These are phyloP conservation scores for Arthrobotrys sphaeroides DNA, from an alignment of 2,329 filamentous ascomycete genomes.

Conservation along the genomic window DNA sequence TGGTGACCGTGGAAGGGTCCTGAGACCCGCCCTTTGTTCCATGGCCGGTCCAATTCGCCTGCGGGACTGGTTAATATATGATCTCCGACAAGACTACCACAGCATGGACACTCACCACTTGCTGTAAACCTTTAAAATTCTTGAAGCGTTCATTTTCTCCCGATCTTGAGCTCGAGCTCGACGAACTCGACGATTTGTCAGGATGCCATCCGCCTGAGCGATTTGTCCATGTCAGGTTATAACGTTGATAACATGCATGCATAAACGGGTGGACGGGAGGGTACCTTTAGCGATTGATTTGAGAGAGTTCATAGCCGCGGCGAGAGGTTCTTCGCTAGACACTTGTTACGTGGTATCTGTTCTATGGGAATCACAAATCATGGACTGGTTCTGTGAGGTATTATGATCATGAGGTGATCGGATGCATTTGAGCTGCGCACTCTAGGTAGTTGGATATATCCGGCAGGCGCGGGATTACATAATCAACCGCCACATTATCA, in stretches of 20 bases:
- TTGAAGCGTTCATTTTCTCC: conserved; percentile 56
- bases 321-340: no score
- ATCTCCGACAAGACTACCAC: not conserved
- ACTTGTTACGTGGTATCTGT: not conserved
- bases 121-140: conserved; percentile 68
- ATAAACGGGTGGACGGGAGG: not conserved
- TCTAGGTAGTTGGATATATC: not conserved
- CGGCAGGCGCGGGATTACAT: conserved; percentile 10
- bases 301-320: conserved; percentile 56
- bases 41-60: conserved; percentile 69
- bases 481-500: conserved; percentile 3
- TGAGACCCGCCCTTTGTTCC: conserved; percentile 61
- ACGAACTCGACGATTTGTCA: conserved; percentile 58
- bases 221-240: not conserved
- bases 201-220: conserved; percentile 64
- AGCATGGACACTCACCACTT: conserved; percentile 63
- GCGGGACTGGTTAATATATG: conserved; percentile 53
- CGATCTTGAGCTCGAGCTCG: conserved; percentile 59
- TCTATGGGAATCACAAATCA: no score
- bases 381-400: no score
- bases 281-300: conserved; percentile 63
- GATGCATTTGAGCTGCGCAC: not conserved
- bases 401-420: not conserved
- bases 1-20: conserved; percentile 62
- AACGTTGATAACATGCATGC: not conserved